These are phyloP conservation scores for Naematelia aurantialba DNA, from an alignment of 768 basidiomycete species.

Conservation along the genomic window DNA sequence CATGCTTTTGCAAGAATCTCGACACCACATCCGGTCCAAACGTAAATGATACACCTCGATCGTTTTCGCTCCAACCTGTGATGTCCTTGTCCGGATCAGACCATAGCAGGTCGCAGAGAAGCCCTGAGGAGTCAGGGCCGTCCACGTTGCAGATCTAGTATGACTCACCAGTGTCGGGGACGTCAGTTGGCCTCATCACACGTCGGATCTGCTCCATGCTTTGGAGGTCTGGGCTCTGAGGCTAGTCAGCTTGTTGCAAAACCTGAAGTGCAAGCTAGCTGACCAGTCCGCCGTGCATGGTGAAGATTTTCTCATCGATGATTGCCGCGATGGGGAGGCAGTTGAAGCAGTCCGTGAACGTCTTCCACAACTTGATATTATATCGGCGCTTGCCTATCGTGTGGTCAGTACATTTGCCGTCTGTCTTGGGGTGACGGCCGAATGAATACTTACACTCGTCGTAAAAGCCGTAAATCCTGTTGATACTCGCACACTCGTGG, in stretches of 20 bases:
- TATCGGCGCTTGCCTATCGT: constrained; percentile 92
- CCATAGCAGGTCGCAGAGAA: constrained; percentile 95
- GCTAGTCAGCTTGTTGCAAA: constrained; percentile 2
- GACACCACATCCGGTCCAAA: constrained; percentile 98
- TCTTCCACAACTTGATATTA: constrained; percentile 99
- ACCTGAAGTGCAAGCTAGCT: constrained; percentile 8
- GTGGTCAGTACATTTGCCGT: not conserved
- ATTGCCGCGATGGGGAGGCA: constrained; percentile 98
- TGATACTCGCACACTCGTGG: constrained; percentile 99
- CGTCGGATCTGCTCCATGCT: constrained; percentile 99
- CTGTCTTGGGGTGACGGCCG: too few relatives aligned
- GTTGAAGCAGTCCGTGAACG: constrained; percentile 99
- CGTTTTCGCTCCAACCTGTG: constrained; percentile 99
- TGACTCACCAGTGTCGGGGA: constrained; percentile 86
- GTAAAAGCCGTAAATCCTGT: constrained; percentile 99
- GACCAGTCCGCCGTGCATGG: constrained; percentile 91
- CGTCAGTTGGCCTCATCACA: constrained; percentile 98
- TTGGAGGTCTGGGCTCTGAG: constrained; percentile 82
- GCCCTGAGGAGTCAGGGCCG: constrained; percentile 56
- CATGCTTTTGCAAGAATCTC: constrained; percentile 97
- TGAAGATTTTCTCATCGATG: constrained; percentile 99
- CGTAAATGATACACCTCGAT: constrained; percentile 96
- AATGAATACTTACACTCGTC: constrained; percentile 78
- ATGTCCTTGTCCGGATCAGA: constrained; percentile 99
- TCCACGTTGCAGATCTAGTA: not conserved